phyloP scores from a whole-genome alignment of 2,329 filamentous ascomycete genomes.

The Fusarium caatingaense region DNA sequence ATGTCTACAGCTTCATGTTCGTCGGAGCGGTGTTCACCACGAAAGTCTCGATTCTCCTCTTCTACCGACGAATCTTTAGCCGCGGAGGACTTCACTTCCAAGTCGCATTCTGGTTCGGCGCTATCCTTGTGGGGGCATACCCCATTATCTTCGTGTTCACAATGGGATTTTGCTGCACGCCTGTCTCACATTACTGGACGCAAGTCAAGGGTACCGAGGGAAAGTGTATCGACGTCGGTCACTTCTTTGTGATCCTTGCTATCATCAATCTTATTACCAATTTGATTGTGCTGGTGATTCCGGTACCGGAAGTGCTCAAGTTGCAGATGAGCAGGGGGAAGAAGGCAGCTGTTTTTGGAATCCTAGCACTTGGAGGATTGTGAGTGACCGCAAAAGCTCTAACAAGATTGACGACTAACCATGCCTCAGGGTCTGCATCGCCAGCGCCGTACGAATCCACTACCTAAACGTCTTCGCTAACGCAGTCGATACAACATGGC shows the following conservation, averaged over 20 bases:
- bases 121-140: background rate
- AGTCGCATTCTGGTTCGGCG: slow-evolving; percentile 16
- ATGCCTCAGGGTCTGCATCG: slow-evolving; percentile 1
- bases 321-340: slow-evolving; percentile 21
- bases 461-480: background rate
- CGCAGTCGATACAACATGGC: slow-evolving; percentile 10
- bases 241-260: slow-evolving; percentile 13
- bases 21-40: slow-evolving; percentile 20
- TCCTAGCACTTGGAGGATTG: slow-evolving; percentile 23
- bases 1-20: slow-evolving; percentile 19
- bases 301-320: slow-evolving; percentile 9
- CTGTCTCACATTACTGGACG: slow-evolving; percentile 14
- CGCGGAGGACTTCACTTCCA: background rate
- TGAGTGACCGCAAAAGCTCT: background rate
- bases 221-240: slow-evolving; percentile 7
- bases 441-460: slow-evolving; percentile 15
- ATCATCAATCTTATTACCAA: slow-evolving; percentile 12
- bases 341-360: slow-evolving; percentile 14
- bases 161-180: slow-evolving; percentile 5
- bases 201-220: slow-evolving; percentile 11
- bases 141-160: slow-evolving; percentile 17
- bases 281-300: slow-evolving; percentile 9
- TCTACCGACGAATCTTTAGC: slow-evolving; percentile 19
- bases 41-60: slow-evolving; percentile 19
- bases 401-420: background rate